Conservation (phyloP, 768 basidiomycete species). For the Tulasnella sp. region DNA sequence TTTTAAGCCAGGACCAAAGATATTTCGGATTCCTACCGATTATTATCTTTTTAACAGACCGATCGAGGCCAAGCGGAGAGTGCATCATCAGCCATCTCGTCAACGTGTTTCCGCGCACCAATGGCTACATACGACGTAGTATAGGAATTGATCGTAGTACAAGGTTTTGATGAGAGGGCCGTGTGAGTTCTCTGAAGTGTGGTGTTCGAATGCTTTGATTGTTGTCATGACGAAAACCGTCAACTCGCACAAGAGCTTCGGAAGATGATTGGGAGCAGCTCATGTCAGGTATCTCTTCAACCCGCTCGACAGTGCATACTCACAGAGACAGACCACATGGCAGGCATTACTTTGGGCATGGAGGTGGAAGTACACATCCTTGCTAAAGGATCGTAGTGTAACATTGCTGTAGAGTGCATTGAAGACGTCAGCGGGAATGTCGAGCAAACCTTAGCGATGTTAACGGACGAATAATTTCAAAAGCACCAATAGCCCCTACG, state of each 20-base stretch:
- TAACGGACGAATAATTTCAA: neutral
- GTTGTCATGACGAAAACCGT: constrained; percentile 1
- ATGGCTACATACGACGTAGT: neutral
- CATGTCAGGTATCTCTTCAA: neutral
- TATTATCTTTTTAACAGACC: neutral
- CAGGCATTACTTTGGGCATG: neutral
- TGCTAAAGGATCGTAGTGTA: neutral
- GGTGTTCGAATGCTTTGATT: neutral
- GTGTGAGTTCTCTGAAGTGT: neutral
- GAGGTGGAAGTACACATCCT: neutral
- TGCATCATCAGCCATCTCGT: neutral
- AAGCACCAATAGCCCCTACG: neutral
- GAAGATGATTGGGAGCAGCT: neutral
- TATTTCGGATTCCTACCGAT: neutral
- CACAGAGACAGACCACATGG: neutral
- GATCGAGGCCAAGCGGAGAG: neutral
- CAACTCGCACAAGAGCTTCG: neutral
- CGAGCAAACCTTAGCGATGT: neutral
- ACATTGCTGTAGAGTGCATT: neutral
- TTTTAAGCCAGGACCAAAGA: neutral
- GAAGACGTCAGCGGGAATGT: neutral
- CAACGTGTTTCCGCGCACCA: neutral
- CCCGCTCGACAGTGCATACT: neutral
- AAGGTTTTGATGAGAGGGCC: neutral
- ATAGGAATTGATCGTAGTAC: neutral